These are phyloP conservation scores for Trichomonas vaginalis DNA, from an alignment of 208 protist genomes.

Conservation along the genomic window DNA sequence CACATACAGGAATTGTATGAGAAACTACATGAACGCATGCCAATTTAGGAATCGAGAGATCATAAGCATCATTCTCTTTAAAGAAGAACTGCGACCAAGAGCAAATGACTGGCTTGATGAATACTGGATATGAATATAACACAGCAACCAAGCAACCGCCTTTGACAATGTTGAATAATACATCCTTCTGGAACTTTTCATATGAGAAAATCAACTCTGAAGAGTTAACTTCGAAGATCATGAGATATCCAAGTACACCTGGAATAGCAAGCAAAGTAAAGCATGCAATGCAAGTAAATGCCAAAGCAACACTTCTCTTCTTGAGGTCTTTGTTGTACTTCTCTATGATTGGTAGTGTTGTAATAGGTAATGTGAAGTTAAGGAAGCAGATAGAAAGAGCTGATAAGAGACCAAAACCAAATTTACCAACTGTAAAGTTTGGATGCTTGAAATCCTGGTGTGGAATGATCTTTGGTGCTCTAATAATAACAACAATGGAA, in stretches of 20 bases:
- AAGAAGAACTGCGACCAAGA: not conserved
- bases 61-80: not conserved
- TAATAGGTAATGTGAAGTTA: not conserved
- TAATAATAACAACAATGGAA: not conserved
- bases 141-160: not conserved
- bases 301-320: not conserved
- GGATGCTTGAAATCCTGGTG: not conserved
- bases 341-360: not conserved
- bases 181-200: not conserved
- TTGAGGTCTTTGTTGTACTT: not conserved
- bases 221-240: not conserved
- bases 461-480: not conserved
- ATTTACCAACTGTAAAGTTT: not conserved
- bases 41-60: not conserved
- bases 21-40: not conserved
- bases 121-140: not conserved
- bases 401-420: not conserved
- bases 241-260: not conserved
- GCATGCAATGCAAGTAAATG: not conserved
- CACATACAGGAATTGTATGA: not conserved
- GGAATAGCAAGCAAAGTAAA: not conserved
- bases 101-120: not conserved
- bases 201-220: not conserved
- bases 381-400: not conserved
- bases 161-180: not conserved